Evolutionary conservation across 148 eudicot species (phyloP).

Genomic region (Rheum nobile): DNA sequence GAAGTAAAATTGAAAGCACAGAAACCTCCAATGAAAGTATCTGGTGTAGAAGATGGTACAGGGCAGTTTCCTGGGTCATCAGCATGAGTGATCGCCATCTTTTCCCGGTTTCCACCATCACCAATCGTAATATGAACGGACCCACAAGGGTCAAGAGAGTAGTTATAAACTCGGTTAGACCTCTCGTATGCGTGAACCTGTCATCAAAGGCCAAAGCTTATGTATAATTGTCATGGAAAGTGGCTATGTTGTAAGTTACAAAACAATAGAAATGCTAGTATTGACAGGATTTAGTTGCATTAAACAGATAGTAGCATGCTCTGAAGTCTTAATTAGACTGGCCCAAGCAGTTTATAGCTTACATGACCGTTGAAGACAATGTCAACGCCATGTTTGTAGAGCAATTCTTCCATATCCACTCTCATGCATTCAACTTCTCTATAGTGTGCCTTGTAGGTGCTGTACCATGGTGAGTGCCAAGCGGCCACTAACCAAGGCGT

Average conservation of each 20-base stretch:
- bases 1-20: conserved; percentile 84
- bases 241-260: not conserved
- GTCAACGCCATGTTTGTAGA: conserved; percentile 59
- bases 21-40: conserved; percentile 67
- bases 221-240: not conserved
- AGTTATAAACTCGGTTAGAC: conserved; percentile 86
- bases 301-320: not conserved
- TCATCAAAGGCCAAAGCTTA: not conserved
- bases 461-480: conserved; percentile 98
- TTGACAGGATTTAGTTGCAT: not conserved
- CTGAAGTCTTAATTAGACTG: not conserved
- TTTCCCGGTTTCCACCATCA: conserved; percentile 95
- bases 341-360: conserved; percentile 18
- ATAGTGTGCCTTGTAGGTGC: conserved; percentile 69
- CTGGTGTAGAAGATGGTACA: conserved; percentile 68
- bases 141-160: conserved; percentile 74
- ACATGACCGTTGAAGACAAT: conserved; percentile 91
- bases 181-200: conserved; percentile 99
- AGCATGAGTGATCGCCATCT: conserved; percentile 78
- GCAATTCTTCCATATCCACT: conserved; percentile 87
- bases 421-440: conserved; percentile 93
- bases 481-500: conserved; percentile 88
- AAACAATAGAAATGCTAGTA: not conserved
- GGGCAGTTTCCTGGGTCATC: conserved; percentile 89
- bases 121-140: conserved; percentile 76